Conservation (phyloP, 345 rosid species). For the Linum lewisii region DNA sequence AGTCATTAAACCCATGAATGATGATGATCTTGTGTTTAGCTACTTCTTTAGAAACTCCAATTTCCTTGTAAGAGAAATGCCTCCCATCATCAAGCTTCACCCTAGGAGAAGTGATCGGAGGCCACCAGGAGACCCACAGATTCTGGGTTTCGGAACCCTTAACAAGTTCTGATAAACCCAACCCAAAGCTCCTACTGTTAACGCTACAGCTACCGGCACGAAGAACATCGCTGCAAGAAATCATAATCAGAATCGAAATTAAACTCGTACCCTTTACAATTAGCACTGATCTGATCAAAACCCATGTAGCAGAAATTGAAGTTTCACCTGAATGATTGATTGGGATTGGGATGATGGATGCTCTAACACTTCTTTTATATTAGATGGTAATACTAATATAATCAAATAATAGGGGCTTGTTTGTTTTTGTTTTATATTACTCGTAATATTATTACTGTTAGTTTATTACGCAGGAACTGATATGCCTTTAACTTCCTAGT, state of each 20-base stretch:
- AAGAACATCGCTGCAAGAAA: neutral
- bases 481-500: no score
- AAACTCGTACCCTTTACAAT: neutral
- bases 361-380: no score
- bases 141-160: neutral
- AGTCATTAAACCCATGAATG: constrained; percentile 25
- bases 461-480: no score
- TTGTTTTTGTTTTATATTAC: no score
- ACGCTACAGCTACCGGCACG: neutral
- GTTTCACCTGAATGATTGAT: no score
- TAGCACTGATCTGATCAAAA: neutral
- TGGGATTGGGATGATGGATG: no score
- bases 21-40: neutral
- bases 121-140: neutral
- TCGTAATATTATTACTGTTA: no score
- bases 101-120: constrained; percentile 5
- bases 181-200: neutral
- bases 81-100: constrained; percentile 69
- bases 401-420: no score
- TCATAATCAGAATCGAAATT: neutral
- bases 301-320: neutral
- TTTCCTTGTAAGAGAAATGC: constrained; percentile 68
- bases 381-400: no score
- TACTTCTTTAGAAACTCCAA: constrained; percentile 47
- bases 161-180: constrained; percentile 11